phyloP scores from a whole-genome alignment of 345 rosid species.

The Populus pruinosa region DNA sequence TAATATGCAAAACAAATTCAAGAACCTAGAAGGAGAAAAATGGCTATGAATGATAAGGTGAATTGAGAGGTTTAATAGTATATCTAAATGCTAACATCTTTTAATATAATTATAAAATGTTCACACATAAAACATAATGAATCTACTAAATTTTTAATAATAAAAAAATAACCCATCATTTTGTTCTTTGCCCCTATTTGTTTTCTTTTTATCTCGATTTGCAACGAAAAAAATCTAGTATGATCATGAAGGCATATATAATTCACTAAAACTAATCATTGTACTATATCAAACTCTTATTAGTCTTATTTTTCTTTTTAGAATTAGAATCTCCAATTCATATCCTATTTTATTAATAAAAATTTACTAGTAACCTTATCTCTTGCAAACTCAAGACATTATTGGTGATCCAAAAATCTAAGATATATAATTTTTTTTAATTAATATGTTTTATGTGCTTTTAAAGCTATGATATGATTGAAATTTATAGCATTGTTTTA shows the following conservation, averaged over 20 bases:
- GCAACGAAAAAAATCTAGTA: slow-evolving; percentile 85
- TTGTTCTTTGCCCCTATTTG: background rate
- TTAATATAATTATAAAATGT: too few species aligned
- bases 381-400: slow-evolving; percentile 55
- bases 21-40: too few species aligned
- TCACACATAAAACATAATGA: too few species aligned
- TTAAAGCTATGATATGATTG: slow-evolving; percentile 96
- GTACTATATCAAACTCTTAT: slow-evolving; percentile 56
- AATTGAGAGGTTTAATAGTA: too few species aligned
- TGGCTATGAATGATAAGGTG: too few species aligned
- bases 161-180: background rate
- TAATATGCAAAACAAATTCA: too few species aligned
- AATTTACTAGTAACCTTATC: slow-evolving; percentile 51
- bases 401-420: slow-evolving; percentile 19
- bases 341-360: slow-evolving; percentile 57
- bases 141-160: too few species aligned
- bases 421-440: background rate
- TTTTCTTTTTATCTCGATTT: background rate
- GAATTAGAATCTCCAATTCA: slow-evolving; percentile 43
- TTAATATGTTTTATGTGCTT: slow-evolving; percentile 11
- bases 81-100: too few species aligned
- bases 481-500: slow-evolving; percentile 64
- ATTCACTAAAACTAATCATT: slow-evolving; percentile 62
- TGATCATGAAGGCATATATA: slow-evolving; percentile 75
- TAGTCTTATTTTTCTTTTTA: slow-evolving; percentile 53